Conservation (phyloP, 2,329 filamentous ascomycete genomes). For the Stemphylium vesicarium region DNA sequence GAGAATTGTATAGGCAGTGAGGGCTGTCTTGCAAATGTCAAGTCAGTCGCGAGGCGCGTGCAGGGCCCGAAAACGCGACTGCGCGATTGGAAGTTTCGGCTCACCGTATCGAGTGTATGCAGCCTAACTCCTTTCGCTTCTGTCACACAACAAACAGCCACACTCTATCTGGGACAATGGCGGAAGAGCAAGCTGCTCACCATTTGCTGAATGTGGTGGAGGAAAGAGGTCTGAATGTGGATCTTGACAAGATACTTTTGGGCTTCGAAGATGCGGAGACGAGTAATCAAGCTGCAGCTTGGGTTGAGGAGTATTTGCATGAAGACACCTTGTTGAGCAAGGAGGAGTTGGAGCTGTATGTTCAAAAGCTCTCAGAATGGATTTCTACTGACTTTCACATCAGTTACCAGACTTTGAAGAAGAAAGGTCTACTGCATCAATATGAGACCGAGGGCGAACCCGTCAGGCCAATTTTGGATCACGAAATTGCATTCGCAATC, state of each 20-base stretch:
- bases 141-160: constrained; percentile 30
- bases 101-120: constrained; percentile 20
- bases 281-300: constrained; percentile 49
- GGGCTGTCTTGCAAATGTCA: not conserved
- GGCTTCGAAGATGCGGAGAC: constrained; percentile 55
- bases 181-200: constrained; percentile 47
- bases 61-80: constrained; percentile 37
- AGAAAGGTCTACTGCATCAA: constrained; percentile 41
- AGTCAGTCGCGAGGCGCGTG: constrained; percentile 32
- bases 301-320: constrained; percentile 57
- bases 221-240: constrained; percentile 52
- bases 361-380: rapidly evolving
- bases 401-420: constrained; percentile 44
- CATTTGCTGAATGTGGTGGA: constrained; percentile 54
- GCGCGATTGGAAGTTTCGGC: constrained; percentile 28
- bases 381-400: not conserved
- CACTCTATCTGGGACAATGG: constrained; percentile 28
- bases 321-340: constrained; percentile 55
- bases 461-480: constrained; percentile 60
- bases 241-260: constrained; percentile 55
- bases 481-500: constrained; percentile 67
- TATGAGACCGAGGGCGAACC: constrained; percentile 39
- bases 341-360: constrained; percentile 57
- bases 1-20: not conserved
- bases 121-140: constrained; percentile 31